Evolutionary conservation across 371 early-diverging fungal species (phyloP).

Genomic region (Phascolomyces articulosus): DNA sequence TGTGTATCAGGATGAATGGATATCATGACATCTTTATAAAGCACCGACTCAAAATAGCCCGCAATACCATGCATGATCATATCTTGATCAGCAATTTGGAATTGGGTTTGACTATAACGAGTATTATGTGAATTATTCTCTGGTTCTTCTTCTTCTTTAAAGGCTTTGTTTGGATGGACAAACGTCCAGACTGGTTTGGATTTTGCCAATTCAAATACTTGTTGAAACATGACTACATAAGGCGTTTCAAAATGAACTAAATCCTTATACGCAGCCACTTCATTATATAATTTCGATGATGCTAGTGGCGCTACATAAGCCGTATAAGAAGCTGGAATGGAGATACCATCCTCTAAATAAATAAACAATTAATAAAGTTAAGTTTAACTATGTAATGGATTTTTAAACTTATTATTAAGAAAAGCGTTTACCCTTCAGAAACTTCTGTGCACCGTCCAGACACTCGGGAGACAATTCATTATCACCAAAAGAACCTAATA

Average conservation of each 20-base stretch:
- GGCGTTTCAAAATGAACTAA: constrained; percentile 80
- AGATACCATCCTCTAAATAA: constrained; percentile 74
- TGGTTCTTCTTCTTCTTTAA: constrained; percentile 48
- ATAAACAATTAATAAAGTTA: not conserved
- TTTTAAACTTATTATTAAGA: too few species aligned
- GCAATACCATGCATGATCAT: constrained; percentile 90
- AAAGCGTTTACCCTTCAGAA: constrained; percentile 65
- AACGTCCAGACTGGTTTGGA: constrained; percentile 85
- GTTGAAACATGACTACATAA: constrained; percentile 91
- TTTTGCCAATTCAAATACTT: constrained; percentile 65
- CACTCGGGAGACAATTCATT: constrained; percentile 98
- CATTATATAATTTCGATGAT: constrained; percentile 78
- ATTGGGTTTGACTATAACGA: constrained; percentile 59
- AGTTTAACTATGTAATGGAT: not conserved
- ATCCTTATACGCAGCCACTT: constrained; percentile 69
- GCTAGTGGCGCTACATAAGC: constrained; percentile 85
- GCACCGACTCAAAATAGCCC: constrained; percentile 90
- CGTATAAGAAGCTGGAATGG: constrained; percentile 85
- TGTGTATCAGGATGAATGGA: constrained; percentile 87
- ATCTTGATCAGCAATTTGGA: constrained; percentile 51
- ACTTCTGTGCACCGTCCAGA: constrained; percentile 88
- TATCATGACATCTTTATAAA: constrained; percentile 84
- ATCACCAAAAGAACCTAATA: constrained; percentile 95
- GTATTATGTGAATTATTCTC: constrained; percentile 76
- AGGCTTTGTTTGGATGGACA: constrained; percentile 69